Conservation (phyloP, 805 yeast genomes). For the Millerozyma miso region DNA sequence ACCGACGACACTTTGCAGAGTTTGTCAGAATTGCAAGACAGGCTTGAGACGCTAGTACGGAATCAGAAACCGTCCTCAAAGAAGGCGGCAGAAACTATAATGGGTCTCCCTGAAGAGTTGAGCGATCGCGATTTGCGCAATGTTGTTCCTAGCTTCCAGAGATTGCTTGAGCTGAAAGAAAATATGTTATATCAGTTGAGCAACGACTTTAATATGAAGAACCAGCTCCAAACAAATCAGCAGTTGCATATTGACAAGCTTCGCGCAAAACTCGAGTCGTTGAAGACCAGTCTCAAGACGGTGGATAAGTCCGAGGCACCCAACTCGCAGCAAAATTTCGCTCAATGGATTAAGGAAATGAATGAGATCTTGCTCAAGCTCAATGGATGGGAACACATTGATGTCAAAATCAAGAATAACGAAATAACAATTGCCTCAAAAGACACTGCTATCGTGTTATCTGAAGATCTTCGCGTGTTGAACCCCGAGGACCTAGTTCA, state of each 20-base stretch:
- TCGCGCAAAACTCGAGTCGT: conserved; percentile 1
- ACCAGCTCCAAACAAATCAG: conserved; percentile 4
- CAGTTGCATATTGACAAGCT: conserved; percentile 5
- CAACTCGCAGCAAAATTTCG: conserved; percentile 10
- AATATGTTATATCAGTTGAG: background rate
- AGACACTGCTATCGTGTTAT: background rate
- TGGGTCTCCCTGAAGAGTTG: background rate
- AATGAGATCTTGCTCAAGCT: conserved; percentile 15
- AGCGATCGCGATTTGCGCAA: conserved; percentile 1
- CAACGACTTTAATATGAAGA: conserved; percentile 5
- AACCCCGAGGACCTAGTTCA: background rate
- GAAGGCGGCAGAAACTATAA: conserved; percentile 7
- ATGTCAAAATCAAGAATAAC: conserved; percentile 2
- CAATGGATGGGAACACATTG: conserved; percentile 1
- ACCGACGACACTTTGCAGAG: conserved; percentile 23
- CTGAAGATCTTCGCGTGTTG: background rate
- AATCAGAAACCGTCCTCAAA: conserved; percentile 8
- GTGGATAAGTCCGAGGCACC: conserved; percentile 4
- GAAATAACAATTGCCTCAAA: conserved; percentile 1
- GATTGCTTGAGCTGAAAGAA: background rate
- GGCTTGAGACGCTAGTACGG: conserved; percentile 11
- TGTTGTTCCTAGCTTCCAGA: background rate
- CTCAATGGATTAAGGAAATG: conserved; percentile 22
- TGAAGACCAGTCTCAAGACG: conserved; percentile 1
- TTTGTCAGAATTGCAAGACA: conserved; percentile 16